These are phyloP conservation scores for Aspergillus sclerotiicarbonarius DNA, from an alignment of 495 filamentous ascomycete species.

Conservation along the genomic window DNA sequence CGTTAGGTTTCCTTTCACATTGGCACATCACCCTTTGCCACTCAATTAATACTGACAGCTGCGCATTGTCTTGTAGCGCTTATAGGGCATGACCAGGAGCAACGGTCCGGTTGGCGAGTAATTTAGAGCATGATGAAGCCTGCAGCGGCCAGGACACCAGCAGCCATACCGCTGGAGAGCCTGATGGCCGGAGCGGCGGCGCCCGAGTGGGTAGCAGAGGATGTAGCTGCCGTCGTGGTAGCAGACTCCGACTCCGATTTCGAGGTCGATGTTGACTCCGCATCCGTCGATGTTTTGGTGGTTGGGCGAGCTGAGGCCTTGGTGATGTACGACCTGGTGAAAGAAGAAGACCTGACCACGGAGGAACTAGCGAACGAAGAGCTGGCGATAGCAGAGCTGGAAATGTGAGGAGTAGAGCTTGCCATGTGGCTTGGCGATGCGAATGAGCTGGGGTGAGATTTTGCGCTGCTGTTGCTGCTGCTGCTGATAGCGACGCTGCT, in stretches of 20 bases:
- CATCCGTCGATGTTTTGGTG: background rate
- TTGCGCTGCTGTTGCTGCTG: slow-evolving; percentile 5
- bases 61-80: too few relatives aligned
- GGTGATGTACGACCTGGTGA: slow-evolving; percentile 19
- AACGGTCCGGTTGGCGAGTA: background rate
- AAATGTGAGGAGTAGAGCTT: background rate
- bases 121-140: slow-evolving; percentile 44
- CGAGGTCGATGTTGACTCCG: background rate
- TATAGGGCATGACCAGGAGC: background rate
- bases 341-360: slow-evolving; percentile 21
- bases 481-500: slow-evolving; percentile 6
- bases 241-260: background rate
- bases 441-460: background rate
- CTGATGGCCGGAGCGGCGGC: slow-evolving; percentile 32
- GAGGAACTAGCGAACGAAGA: slow-evolving; percentile 16
- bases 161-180: slow-evolving; percentile 33
- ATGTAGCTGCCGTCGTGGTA: slow-evolving; percentile 19
- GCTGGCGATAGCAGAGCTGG: slow-evolving; percentile 3
- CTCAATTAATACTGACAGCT: too few relatives aligned
- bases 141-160: slow-evolving; percentile 43
- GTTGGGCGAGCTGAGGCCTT: slow-evolving; percentile 1
- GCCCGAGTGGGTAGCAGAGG: slow-evolving; percentile 27
- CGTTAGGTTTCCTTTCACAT: too few relatives aligned
- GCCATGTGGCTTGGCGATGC: background rate
- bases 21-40: too few relatives aligned